Base-by-base conservation (phyloP, 805 yeast genomes). In the Nakazawaea siamensis region DNA sequence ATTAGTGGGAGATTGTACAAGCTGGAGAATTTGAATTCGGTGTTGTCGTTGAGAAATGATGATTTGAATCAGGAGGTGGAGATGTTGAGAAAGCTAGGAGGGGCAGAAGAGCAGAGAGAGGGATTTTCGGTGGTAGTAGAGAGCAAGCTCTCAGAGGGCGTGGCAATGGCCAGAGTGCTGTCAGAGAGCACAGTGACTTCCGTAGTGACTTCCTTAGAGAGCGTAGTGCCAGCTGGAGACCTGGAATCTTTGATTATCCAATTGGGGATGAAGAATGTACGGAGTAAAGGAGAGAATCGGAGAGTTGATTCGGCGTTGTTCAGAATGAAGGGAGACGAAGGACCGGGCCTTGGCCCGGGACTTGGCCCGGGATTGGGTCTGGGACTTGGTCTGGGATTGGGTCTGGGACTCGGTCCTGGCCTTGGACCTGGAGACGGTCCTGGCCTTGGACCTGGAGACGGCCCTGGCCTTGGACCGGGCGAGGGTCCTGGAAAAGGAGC, bases 381-480 rank as follows among this genome's bases (percentile, higher is more conserved):
- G 10, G 23, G 23, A 10, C 10, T 20, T 7, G 23, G 23, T 8
- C 23, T 10, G 10, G 23, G 15, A 15, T 24, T n/a, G 16, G 38
- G 31, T 10, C 20, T 35, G 17, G 43, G 42, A 2, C 2, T 9
- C 3, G 46, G 44, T 23, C 27, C 37, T 18, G 43, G 39, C 3
- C 16, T 18, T 3, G 44, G 42, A 24, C 13, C 33, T 18, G 40
- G n/a, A 18, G n/a, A 24, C 8, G 30, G 42, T 5, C 18, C 38
- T 17, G 43, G 41, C 19, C 12, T 19, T 8, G 36, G 43, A 15
- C 19, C 31, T 13, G 45, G 38, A 3, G 5, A 14, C 5, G 34
- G 33, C 19, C 33, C 39, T 18, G 53, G 12, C 23, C 10, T 20
- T 8, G 23, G 23, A 20, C 23, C 23, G 23, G 23, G 23, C 10